phyloP scores from a whole-genome alignment of 2,329 filamentous ascomycete species.

The Fusarium duplospermum region DNA sequence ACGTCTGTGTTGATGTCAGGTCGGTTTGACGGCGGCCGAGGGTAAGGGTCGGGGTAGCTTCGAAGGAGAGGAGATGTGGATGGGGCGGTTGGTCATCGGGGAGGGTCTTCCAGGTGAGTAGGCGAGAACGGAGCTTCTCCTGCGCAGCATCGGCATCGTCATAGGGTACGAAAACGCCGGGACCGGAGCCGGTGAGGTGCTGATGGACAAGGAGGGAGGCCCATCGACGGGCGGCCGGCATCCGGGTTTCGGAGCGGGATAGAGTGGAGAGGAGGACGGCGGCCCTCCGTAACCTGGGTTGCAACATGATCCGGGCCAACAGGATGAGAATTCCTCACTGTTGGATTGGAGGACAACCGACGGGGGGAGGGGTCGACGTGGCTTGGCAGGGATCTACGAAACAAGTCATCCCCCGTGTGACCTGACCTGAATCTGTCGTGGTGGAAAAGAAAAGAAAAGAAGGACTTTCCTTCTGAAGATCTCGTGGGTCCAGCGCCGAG shows the following conservation, averaged over 20 bases:
- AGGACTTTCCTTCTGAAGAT: slow-evolving; percentile 29
- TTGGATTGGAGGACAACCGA: background rate
- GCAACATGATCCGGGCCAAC: slow-evolving; percentile 9
- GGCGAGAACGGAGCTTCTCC: slow-evolving; percentile 48
- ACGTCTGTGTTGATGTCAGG: slow-evolving; percentile 60
- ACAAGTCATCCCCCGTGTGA: background rate
- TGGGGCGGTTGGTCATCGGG: slow-evolving; percentile 57
- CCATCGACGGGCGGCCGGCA: slow-evolving; percentile 17
- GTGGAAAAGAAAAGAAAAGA: slow-evolving; percentile 7
- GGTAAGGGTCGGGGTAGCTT: slow-evolving; percentile 86
- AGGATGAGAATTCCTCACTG: background rate
- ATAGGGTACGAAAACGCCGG: slow-evolving; percentile 45
- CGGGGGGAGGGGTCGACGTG: slow-evolving; percentile 2
- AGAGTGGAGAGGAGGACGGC: slow-evolving; percentile 28
- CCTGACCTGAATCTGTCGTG: background rate
- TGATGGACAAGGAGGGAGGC: slow-evolving; percentile 45
- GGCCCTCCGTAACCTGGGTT: slow-evolving; percentile 15
- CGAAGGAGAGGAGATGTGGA: slow-evolving; percentile 84
- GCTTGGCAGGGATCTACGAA: slow-evolving; percentile 15
- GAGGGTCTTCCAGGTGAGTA: slow-evolving; percentile 52
- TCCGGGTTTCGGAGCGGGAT: slow-evolving; percentile 16
- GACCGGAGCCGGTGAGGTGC: slow-evolving; percentile 43
- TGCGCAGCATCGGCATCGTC: slow-evolving; percentile 47
- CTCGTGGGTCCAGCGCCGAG: slow-evolving; percentile 6
- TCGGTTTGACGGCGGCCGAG: slow-evolving; percentile 82